Base-by-base conservation (phyloP, 768 basidiomycete species). In the Suillus clintonianus region DNA sequence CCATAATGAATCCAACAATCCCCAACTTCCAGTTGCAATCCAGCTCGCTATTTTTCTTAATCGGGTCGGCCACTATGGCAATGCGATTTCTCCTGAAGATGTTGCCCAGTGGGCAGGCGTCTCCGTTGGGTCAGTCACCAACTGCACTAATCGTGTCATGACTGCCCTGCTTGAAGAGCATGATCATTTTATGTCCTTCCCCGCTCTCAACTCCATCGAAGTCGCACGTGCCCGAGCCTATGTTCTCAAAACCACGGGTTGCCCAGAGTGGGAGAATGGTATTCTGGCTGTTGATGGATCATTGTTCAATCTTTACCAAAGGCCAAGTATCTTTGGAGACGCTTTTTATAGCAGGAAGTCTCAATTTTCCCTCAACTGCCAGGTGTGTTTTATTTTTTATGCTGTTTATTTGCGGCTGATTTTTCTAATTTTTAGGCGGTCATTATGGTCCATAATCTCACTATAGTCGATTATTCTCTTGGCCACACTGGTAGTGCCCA, bases 231-330 rank as follows among this genome's bases (percentile, higher is more conserved):
- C 79, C n/a, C 79, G 77, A 71, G 17, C 74, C 79, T 13, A 69
- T 74, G 53, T 32, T 7, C 39, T 39, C 39, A 70, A 76, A 48
- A 32, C 59, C 3, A 68, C 71, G 17, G 75, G 75, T 0, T 82
- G 80, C 61, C 30, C 58, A 36, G 65, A 69, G 13, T 83, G 80
- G 80, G 54, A 72, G 1, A 39, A 76, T 59, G 77, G 80, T 0
- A 80, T 74, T 70, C 74, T 73, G 43, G 62, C 77, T 37, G 77
- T 77, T 42, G 79, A 82, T 69, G 80, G 81, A 2, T 81, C 79
- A 8, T 34, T 47, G 0, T 24, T 68, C n/a, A 64, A 68, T 5
- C 19, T 66, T 1, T 74, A 68, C 59, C 10, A 59, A 22, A 68
- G 66, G 24, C 61, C 54, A 0, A 4, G 43, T 4, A 15, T 41